phyloP scores from a whole-genome alignment of 139 green algal genomes.

The Tetraselmis striata region DNA sequence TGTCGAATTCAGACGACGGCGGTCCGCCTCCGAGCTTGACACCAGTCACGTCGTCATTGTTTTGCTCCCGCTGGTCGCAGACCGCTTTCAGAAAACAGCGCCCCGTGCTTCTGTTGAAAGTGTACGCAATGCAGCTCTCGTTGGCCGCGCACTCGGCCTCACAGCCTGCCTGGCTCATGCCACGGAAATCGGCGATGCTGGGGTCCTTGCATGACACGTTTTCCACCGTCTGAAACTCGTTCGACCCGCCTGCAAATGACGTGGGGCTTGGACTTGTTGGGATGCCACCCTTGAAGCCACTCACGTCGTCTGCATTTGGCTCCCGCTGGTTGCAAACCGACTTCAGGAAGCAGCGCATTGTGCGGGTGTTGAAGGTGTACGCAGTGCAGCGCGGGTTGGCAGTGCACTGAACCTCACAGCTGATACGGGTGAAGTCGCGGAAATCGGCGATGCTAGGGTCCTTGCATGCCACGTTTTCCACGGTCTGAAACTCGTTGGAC shows the following conservation, averaged over 20 bases:
- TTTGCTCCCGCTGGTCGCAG: background rate
- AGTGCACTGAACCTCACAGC: background rate
- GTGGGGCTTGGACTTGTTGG: no score
- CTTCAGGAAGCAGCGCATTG: background rate
- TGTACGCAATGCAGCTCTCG: background rate
- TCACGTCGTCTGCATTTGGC: background rate
- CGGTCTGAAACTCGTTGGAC: no score
- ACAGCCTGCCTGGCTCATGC: background rate
- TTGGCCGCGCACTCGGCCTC: background rate
- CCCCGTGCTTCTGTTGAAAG: background rate
- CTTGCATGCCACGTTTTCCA: background rate
- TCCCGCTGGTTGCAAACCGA: background rate
- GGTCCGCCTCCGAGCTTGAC: no score
- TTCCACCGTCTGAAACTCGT: background rate
- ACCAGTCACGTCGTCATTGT: background rate
- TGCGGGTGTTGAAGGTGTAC: background rate
- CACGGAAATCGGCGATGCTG: background rate
- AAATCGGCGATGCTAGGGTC: background rate
- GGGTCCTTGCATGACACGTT: background rate
- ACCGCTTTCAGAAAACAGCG: background rate
- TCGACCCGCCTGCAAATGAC: background rate
- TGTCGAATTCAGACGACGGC: no score
- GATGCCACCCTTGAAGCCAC: no score
- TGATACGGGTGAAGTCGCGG: background rate
- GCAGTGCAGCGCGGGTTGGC: background rate